These are phyloP conservation scores for Sporothrix curviconia DNA, from an alignment of 2,329 filamentous ascomycete species.

Conservation along the genomic window DNA sequence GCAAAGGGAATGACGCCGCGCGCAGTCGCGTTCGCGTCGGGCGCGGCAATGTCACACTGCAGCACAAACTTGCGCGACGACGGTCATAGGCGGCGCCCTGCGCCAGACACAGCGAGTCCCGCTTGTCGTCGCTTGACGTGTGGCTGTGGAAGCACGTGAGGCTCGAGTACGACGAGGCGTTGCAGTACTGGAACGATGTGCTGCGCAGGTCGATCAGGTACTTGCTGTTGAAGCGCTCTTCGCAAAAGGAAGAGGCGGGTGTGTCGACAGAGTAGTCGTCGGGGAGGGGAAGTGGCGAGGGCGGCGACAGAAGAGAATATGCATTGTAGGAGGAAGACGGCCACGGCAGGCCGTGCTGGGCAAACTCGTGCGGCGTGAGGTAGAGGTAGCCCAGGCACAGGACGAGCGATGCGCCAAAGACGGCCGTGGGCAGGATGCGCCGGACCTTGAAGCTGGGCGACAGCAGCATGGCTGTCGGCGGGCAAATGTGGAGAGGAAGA, in stretches of 20 bases:
- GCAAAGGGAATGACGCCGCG: conserved; percentile 11
- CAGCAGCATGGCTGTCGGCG: neutral
- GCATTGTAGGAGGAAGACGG: neutral
- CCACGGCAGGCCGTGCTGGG: neutral
- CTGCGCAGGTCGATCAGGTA: conserved; percentile 15
- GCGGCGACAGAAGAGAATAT: neutral
- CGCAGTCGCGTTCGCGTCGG: neutral
- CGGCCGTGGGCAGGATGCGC: neutral
- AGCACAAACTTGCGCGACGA: neutral
- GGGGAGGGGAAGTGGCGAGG: neutral
- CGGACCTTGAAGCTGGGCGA: neutral
- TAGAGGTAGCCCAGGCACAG: conserved; percentile 7
- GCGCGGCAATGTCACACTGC: conserved; percentile 9
- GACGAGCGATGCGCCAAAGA: neutral
- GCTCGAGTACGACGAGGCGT: neutral
- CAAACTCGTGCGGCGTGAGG: neutral
- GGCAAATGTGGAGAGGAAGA: too few relatives aligned
- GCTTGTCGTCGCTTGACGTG: neutral
- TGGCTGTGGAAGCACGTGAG: conserved; percentile 19
- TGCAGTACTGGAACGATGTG: conserved; percentile 16
- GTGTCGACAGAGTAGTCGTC: conserved; percentile 6
- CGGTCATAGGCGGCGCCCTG: conserved; percentile 9
- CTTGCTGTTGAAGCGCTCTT: conserved; percentile 14
- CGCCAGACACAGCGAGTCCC: conserved; percentile 16
- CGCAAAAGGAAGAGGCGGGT: conserved; percentile 9